These are phyloP conservation scores for Nannizziopsis barbatae DNA, from an alignment of 2,329 filamentous ascomycete genomes.

Conservation along the genomic window DNA sequence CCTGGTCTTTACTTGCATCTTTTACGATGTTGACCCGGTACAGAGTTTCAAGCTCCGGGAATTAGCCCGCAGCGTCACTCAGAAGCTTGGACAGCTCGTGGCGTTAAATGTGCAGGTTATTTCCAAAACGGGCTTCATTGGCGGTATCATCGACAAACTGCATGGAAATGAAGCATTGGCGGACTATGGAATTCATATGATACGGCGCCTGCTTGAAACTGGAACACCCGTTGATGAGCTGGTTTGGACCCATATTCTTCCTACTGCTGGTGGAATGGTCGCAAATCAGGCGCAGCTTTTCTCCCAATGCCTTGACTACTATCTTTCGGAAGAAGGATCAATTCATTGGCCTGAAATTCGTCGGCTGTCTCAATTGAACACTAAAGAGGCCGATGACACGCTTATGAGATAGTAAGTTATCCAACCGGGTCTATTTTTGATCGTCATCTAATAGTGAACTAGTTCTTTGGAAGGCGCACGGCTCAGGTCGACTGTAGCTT, in stretches of 20 bases:
- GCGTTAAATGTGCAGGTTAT: constrained; percentile 34
- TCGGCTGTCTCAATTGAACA: constrained; percentile 37
- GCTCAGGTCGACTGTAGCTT: constrained; percentile 29
- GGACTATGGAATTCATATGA: constrained; percentile 47
- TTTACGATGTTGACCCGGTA: constrained; percentile 39
- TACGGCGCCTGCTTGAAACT: constrained; percentile 41
- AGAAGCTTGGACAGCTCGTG: constrained; percentile 31
- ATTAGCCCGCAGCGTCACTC: constrained; percentile 32
- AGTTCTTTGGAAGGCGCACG: constrained; percentile 35
- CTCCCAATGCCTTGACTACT: constrained; percentile 47
- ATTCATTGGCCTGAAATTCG: constrained; percentile 41
- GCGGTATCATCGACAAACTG: constrained; percentile 24
- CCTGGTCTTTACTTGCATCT: constrained; percentile 39
- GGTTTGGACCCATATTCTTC: constrained; percentile 48
- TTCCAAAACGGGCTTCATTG: constrained; percentile 20
- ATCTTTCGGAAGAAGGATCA: constrained; percentile 41
- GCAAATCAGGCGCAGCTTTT: constrained; percentile 49
- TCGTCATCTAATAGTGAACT: constrained; percentile 4
- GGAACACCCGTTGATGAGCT: constrained; percentile 40
- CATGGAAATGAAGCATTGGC: constrained; percentile 30
- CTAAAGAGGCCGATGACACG: constrained; percentile 37
- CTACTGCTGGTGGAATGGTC: constrained; percentile 46
- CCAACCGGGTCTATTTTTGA: background rate
- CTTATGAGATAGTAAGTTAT: constrained; percentile 40
- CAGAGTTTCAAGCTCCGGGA: constrained; percentile 39